Percentiles rank a stretch among this genome's conserved stretches.
Conservation (phyloP, 177 flowering plant genomes). For the Vitis hybrid region DNA sequence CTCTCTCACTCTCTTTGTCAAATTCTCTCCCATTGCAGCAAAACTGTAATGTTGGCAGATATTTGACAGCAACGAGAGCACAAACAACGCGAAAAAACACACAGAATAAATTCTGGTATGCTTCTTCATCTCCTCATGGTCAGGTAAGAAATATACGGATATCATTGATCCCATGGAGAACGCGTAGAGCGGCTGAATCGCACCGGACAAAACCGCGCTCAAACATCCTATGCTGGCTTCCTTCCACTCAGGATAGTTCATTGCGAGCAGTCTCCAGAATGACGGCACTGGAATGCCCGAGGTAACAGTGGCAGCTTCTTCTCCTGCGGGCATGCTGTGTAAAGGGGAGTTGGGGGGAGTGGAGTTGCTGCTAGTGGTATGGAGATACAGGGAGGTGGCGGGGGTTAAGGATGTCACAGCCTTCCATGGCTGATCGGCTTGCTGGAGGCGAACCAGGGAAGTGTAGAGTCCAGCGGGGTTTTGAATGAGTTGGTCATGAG, state of each 20-base stretch:
- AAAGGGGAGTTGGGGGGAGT: slow-evolving; percentile 15
- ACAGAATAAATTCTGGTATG: slow-evolving; percentile 47
- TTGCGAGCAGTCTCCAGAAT: slow-evolving; percentile 52
- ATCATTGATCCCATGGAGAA: slow-evolving; percentile 75
- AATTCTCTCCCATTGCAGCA: slow-evolving; percentile 80
- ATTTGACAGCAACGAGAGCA: slow-evolving; percentile 56
- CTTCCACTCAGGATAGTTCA: slow-evolving; percentile 81
- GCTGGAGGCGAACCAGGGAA: slow-evolving; percentile 64
- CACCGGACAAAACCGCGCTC: slow-evolving; percentile 66
- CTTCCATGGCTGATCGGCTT: slow-evolving; percentile 24
- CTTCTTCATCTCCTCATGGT: slow-evolving; percentile 58
- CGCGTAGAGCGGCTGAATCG: slow-evolving; percentile 69
- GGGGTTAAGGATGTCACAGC: not conserved
- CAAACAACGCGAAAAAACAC: slow-evolving; percentile 44
- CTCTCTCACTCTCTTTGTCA: slow-evolving; percentile 78
- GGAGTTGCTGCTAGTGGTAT: slow-evolving; percentile 37
- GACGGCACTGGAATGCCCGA: slow-evolving; percentile 47
- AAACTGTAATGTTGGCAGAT: slow-evolving; percentile 71
- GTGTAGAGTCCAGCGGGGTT: slow-evolving; percentile 52
- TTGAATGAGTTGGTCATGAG: slow-evolving; percentile 59
- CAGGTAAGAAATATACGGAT: slow-evolving; percentile 57
- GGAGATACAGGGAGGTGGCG: slow-evolving; percentile 12
- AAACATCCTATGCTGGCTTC: slow-evolving; percentile 56
- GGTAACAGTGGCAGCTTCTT: not conserved
- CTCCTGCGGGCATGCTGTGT: not conserved